These are phyloP conservation scores for Candolleomyces aberdarensis DNA, from an alignment of 768 basidiomycete species.

Conservation along the genomic window DNA sequence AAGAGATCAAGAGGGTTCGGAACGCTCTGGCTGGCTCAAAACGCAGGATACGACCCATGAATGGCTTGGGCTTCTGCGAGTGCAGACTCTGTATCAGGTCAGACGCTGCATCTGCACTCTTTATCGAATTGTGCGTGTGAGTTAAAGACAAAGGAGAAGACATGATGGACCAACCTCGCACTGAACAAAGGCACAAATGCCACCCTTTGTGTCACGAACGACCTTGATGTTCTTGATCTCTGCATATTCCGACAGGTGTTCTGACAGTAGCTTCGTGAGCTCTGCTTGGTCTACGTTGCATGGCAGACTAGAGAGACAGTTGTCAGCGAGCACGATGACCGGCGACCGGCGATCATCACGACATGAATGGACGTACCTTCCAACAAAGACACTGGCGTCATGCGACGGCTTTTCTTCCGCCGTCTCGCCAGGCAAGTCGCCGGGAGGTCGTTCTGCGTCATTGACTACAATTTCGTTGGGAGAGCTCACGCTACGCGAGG, in stretches of 20 bases:
- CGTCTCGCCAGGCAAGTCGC: conserved; percentile 16
- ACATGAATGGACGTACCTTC: conserved; percentile 51
- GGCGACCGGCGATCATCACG: neutral
- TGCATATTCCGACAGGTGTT: conserved; percentile 64
- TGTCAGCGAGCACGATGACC: conserved; percentile 8
- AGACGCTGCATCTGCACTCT: conserved; percentile 60
- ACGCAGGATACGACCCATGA: conserved; percentile 70
- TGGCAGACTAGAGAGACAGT: conserved; percentile 51
- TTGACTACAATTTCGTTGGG: too few relatives aligned
- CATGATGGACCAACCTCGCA: conserved; percentile 55
- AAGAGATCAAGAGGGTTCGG: conserved; percentile 71
- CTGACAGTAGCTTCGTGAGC: conserved; percentile 54
- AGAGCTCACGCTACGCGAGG: neutral
- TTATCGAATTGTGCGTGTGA: conserved; percentile 7
- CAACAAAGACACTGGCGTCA: conserved; percentile 82
- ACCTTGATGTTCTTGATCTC: conserved; percentile 69
- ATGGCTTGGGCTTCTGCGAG: conserved; percentile 52
- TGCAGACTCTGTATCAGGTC: conserved; percentile 60
- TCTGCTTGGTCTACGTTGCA: conserved; percentile 63
- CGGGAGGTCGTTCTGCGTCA: neutral
- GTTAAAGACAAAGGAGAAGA: neutral
- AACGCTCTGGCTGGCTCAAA: conserved; percentile 78
- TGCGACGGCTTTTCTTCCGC: conserved; percentile 54
- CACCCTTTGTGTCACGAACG: conserved; percentile 71
- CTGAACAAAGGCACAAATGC: conserved; percentile 83